These are phyloP conservation scores for Puccinia polysora DNA, from an alignment of 1,284 basidiomycete genomes.

Conservation along the genomic window DNA sequence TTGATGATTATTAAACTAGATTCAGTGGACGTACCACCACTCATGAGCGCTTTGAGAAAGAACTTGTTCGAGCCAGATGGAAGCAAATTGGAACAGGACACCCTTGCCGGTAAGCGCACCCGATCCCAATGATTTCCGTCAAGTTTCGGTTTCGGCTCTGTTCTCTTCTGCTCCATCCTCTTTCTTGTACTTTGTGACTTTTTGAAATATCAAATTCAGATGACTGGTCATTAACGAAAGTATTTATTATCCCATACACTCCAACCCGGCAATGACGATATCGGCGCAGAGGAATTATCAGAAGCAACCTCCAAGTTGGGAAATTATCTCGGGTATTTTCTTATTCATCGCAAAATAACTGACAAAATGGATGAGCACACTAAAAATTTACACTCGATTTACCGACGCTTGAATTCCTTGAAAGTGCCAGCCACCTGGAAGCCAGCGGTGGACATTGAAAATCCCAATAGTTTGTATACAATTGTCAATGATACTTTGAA, in stretches of 20 bases:
- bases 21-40: not conserved
- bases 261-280: not conserved
- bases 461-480: not conserved
- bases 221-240: too few species aligned
- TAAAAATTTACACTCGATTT: not conserved
- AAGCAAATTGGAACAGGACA: not conserved
- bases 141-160: too few species aligned
- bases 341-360: not conserved
- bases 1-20: not conserved
- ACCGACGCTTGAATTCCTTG: not conserved
- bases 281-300: not conserved
- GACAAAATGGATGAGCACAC: not conserved
- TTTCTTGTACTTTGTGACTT: too few species aligned
- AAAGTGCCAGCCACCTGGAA: not conserved
- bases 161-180: too few species aligned
- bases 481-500: not conserved
- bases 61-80: not conserved
- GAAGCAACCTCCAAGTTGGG: not conserved
- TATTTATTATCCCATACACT: not conserved
- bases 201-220: too few species aligned
- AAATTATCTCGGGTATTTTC: not conserved
- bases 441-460: not conserved
- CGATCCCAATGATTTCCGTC: not conserved
- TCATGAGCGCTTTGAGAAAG: not conserved
- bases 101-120: not conserved